Conservation (phyloP, 306 rosid genomes). For the Fragaria iinumae region DNA sequence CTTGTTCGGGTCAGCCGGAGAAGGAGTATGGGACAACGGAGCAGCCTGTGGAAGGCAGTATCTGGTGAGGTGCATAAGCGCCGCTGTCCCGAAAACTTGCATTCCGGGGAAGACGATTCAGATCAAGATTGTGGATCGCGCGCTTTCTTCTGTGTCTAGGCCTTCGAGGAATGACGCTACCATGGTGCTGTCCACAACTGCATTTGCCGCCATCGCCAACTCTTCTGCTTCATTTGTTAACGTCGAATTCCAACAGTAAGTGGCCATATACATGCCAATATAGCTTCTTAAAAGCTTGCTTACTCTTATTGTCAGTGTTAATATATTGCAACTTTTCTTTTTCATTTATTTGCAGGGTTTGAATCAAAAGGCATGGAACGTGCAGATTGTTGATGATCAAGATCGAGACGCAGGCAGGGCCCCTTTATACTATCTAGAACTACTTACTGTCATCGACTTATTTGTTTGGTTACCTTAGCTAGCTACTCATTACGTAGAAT, state of each 20-base stretch:
- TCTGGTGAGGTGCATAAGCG: conserved; percentile 68
- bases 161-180: conserved; percentile 39
- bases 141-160: conserved; percentile 36
- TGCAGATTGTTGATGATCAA: neutral
- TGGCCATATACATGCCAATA: neutral
- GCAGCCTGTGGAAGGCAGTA: conserved; percentile 81
- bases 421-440: neutral
- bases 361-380: neutral
- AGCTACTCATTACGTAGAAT: neutral
- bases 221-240: conserved; percentile 39
- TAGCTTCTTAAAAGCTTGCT: neutral
- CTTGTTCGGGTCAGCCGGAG: conserved; percentile 75
- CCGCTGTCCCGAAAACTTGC: conserved; percentile 43
- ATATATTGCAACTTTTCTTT: neutral
- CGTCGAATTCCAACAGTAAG: conserved; percentile 69
- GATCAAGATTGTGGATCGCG: conserved; percentile 71
- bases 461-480: neutral
- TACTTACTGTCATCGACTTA: neutral
- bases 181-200: conserved; percentile 56
- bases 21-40: conserved; percentile 88
- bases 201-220: conserved; percentile 56
- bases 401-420: neutral
- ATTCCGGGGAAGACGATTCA: conserved; percentile 46
- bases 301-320: neutral
- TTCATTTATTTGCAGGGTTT: neutral